Evolutionary conservation across 805 yeast genomes (phyloP).

Genomic region (Maudiozyma serrabonitensis): DNA sequence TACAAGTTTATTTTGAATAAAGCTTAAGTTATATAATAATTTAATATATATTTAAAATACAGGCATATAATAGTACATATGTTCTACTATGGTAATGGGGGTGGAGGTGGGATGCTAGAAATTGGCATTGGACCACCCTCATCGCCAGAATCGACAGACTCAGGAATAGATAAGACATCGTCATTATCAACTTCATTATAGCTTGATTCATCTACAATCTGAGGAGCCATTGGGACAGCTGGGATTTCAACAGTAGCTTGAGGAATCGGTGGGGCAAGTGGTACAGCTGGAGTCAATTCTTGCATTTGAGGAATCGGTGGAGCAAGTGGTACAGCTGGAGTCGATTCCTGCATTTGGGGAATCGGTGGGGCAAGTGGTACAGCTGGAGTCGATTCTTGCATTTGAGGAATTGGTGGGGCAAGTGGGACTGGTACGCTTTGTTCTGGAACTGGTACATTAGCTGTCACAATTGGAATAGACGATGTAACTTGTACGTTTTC

Average conservation of each 20-base stretch:
- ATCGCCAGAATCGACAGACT: slow-evolving; percentile 27
- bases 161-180: slow-evolving; percentile 29
- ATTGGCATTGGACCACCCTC: slow-evolving; percentile 9
- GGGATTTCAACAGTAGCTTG: background rate
- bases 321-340: slow-evolving; percentile 4
- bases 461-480: slow-evolving; percentile 21
- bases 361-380: slow-evolving; percentile 7
- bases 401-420: slow-evolving; percentile 35
- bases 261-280: slow-evolving; percentile 5
- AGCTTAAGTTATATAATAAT: too few relatives aligned
- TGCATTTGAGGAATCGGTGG: slow-evolving; percentile 6
- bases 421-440: slow-evolving; percentile 27
- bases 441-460: slow-evolving; percentile 1
- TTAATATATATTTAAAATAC: background rate
- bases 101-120: slow-evolving; percentile 26
- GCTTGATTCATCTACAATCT: background rate
- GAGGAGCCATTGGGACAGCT: background rate
- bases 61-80: background rate
- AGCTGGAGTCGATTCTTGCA: slow-evolving; percentile 3
- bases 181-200: slow-evolving; percentile 10
- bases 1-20: too few relatives aligned
- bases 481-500: slow-evolving; percentile 13
- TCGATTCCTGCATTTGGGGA: slow-evolving; percentile 1
- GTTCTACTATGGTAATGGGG: slow-evolving; percentile 17
- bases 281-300: background rate